These are phyloP conservation scores for Yamadazyma songkhlaensis DNA, from an alignment of 1,139 yeast genomes.

Conservation along the genomic window DNA sequence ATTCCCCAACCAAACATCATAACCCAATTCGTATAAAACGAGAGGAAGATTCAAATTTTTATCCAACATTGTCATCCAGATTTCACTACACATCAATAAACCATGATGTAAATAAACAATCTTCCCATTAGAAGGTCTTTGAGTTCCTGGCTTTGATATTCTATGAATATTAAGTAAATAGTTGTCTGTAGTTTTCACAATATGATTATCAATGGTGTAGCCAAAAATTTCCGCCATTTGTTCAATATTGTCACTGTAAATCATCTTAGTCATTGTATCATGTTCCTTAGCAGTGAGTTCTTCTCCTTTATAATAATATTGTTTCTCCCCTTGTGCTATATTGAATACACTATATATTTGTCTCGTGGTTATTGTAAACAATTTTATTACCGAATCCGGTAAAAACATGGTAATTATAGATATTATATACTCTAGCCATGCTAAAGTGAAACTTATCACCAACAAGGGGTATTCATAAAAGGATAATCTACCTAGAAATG, in stretches of 20 bases:
- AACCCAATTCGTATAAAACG: conserved; percentile 72
- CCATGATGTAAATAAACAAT: conserved; percentile 90
- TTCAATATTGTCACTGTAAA: conserved; percentile 31
- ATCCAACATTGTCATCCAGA: conserved; percentile 76
- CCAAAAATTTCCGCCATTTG: conserved; percentile 40
- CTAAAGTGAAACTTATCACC: conserved; percentile 31
- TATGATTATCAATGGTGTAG: conserved; percentile 35
- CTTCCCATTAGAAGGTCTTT: conserved; percentile 25
- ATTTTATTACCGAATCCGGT: conserved; percentile 29
- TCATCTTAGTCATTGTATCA: conserved; percentile 9
- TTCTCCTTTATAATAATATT: conserved; percentile 12
- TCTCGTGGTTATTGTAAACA: conserved; percentile 28
- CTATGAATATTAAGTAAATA: conserved; percentile 37
- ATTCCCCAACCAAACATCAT: conserved; percentile 92
- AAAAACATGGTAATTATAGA: conserved; percentile 32
- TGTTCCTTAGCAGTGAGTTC: conserved; percentile 8
- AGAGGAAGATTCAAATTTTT: conserved; percentile 70
- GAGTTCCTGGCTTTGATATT: conserved; percentile 12
- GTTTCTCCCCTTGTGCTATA: conserved; percentile 13
- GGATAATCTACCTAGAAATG: conserved; percentile 35
- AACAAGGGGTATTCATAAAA: conserved; percentile 38
- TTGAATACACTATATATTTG: conserved; percentile 27
- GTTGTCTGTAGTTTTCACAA: conserved; percentile 39
- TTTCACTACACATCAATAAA: conserved; percentile 82
- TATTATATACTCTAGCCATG: conserved; percentile 41